Evolutionary conservation across 2,329 filamentous ascomycete species (phyloP), one percentile per base, ranked within the genome.

Genomic region (Colletotrichum orchidophilum): DNA sequence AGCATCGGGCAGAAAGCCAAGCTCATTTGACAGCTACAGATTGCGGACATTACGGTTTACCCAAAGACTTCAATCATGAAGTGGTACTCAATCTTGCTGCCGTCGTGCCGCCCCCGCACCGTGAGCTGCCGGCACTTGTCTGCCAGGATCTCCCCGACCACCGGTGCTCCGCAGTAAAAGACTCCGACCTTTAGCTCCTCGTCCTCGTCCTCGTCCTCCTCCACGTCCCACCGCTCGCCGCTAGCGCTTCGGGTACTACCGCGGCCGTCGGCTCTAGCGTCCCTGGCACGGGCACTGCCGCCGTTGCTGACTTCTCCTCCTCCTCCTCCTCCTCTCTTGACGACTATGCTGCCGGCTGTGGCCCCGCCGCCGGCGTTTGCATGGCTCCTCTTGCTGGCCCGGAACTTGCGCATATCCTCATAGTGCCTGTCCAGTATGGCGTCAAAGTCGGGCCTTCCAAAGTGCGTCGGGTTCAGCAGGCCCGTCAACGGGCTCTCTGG

Each of bases 41-140:
- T 12, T 13, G n/a, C 24, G 1, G 11, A 18, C n/a, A n/a, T n/a
- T n/a, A n/a, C n/a, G n/a, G n/a, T n/a, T n/a, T n/a, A 86, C 3
- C 83, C 85, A 79, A 90, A 90, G 0, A 89, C 86, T 74, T 89
- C 87, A 66, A 87, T 87, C 83, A 88, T 86, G 63, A 90, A 90
- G 63, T 87, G 81, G 76, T 90, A 90, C 75, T 87, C 81, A 35
- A 90, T 81, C 75, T 83, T 85, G 59, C 82, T 84, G 18, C 83
- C 85, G 73, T 88, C 87, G n/a, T 83, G 79, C 33, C 86, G 80
- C 0, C 85, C 87, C 72, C 86, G 83, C 1, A 84, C 80, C 11
- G 85, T 88, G 74, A 90, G 76, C 71, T 83, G 79, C 5, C 82
- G 78, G 69, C 87, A 90, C 73, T 85, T 83, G 78, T 90, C 87